Percentiles rank a stretch among this genome's conserved stretches.
Evolutionary conservation across 176 grass and related monocot genomes (phyloP).

Genomic region (Triticum monococcum): DNA sequence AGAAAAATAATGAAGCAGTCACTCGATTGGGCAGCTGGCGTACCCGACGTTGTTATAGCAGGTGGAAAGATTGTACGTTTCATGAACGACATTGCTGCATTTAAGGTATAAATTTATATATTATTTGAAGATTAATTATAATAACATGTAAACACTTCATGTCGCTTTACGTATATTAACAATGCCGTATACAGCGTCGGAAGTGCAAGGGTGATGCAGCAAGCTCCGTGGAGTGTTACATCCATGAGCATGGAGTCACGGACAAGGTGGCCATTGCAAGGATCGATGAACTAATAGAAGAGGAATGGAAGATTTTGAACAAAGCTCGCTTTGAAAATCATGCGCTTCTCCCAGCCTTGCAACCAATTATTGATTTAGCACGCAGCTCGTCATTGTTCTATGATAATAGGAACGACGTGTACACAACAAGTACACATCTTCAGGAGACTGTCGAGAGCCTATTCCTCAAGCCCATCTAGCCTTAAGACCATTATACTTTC

Average conservation of each 20-base stretch:
- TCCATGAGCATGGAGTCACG: not conserved
- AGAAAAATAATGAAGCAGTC: too few species aligned
- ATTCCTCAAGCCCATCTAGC: not conserved
- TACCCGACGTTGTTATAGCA: too few species aligned
- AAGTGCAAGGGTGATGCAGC: not conserved
- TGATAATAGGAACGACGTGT: not conserved
- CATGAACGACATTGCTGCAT: conserved; percentile 20
- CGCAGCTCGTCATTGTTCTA: not conserved
- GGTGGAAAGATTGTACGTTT: too few species aligned
- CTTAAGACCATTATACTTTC: too few species aligned
- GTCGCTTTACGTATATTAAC: too few species aligned
- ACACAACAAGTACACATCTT: not conserved
- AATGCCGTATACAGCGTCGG: not conserved
- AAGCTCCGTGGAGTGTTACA: not conserved
- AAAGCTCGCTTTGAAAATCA: too few species aligned
- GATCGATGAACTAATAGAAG: not conserved
- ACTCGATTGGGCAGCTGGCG: too few species aligned
- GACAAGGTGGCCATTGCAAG: not conserved
- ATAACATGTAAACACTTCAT: too few species aligned
- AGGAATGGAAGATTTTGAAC: too few species aligned
- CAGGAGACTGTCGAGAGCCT: not conserved
- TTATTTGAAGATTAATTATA: too few species aligned
- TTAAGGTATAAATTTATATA: not conserved
- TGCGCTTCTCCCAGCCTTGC: too few species aligned
- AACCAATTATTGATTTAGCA: not conserved